These are phyloP conservation scores for Ustilago bromivora DNA, from an alignment of 1,284 basidiomycete species.

Conservation along the genomic window DNA sequence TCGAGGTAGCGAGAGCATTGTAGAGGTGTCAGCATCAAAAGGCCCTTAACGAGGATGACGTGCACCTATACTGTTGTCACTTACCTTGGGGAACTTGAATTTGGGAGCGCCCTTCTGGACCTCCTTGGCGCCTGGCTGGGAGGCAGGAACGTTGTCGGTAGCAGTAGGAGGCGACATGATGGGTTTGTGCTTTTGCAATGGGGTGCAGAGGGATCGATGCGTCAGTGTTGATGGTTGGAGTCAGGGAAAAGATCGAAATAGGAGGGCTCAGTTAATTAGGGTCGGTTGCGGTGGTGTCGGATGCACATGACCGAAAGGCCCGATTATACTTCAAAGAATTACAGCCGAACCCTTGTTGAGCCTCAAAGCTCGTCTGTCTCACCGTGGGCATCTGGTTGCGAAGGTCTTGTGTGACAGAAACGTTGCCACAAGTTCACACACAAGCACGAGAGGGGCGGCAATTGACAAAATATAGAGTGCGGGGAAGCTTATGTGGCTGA, in stretches of 20 bases:
- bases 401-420: background rate
- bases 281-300: background rate
- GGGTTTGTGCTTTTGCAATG: background rate
- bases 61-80: constrained; percentile 1
- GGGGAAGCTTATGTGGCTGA: constrained; percentile 10
- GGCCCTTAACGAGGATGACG: no score
- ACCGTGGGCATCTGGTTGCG: background rate
- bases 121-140: constrained; percentile 48
- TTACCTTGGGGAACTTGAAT: constrained; percentile 52
- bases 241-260: background rate
- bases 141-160: constrained; percentile 44
- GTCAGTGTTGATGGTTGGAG: background rate
- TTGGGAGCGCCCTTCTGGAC: constrained; percentile 56
- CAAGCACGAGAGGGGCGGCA: background rate
- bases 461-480: background rate
- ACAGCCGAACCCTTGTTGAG: background rate
- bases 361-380: background rate
- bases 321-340: background rate
- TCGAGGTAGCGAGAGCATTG: background rate
- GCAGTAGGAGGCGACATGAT: constrained; percentile 49
- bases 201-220: background rate
- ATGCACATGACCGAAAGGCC: background rate
- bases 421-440: background rate
- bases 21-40: background rate
- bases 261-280: no score